These are phyloP conservation scores for Trifolium fragiferum DNA, from an alignment of 306 rosid genomes.

Conservation along the genomic window DNA sequence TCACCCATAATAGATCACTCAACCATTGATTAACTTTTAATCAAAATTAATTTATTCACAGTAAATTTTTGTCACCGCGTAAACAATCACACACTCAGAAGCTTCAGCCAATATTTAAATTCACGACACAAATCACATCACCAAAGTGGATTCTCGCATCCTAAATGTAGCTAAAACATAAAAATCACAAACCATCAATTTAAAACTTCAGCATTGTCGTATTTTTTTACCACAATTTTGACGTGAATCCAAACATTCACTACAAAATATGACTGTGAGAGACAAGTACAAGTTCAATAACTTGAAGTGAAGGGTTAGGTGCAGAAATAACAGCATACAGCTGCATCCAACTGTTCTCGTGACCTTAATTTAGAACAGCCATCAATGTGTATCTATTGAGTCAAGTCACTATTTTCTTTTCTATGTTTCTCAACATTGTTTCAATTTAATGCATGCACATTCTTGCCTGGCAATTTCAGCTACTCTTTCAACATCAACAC, in stretches of 20 bases:
- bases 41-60: too few relatives aligned
- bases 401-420: constrained; percentile 33
- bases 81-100: background rate
- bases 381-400: constrained; percentile 49
- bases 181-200: too few relatives aligned
- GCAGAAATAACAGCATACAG: constrained; percentile 52
- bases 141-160: too few relatives aligned
- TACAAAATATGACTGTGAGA: background rate
- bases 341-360: constrained; percentile 60
- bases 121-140: too few relatives aligned
- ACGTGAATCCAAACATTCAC: background rate
- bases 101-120: background rate
- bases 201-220: too few relatives aligned
- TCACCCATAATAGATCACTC: too few relatives aligned
- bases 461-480: constrained; percentile 34
- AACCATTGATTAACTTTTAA: too few relatives aligned
- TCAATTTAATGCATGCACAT: constrained; percentile 51
- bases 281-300: background rate
- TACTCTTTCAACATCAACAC: constrained; percentile 33
- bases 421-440: constrained; percentile 14
- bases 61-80: too few relatives aligned
- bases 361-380: constrained; percentile 47
- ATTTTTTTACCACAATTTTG: too few relatives aligned
- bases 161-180: too few relatives aligned
- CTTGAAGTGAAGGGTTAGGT: constrained; percentile 47